These are phyloP conservation scores for Cyberlindnera subsufficiens DNA, from an alignment of 805 yeast genomes.

Conservation along the genomic window DNA sequence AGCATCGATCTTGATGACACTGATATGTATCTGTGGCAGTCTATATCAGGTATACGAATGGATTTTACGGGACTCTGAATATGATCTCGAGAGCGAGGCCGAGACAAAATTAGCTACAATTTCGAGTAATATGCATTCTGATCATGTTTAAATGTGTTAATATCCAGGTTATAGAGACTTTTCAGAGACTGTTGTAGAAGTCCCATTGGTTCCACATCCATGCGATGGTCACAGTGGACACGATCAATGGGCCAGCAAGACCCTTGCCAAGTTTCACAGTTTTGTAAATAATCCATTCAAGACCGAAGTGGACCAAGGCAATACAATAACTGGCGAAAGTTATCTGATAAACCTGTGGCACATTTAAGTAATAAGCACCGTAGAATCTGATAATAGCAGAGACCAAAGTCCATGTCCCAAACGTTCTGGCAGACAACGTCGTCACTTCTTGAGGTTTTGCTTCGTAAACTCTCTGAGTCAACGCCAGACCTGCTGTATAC, in stretches of 20 bases:
- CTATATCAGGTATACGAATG: neutral
- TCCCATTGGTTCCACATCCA: conserved; percentile 81
- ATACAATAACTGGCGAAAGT: conserved; percentile 75
- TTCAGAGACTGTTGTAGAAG: conserved; percentile 34
- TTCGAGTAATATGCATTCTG: no score
- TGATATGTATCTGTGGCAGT: conserved; percentile 4
- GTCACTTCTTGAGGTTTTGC: conserved; percentile 55
- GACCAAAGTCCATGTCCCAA: conserved; percentile 96
- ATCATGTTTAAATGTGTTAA: no score
- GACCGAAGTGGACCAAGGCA: conserved; percentile 77
- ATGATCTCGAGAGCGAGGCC: no score
- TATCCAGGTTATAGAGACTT: no score
- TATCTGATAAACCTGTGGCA: conserved; percentile 68
- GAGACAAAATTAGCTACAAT: no score
- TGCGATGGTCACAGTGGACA: conserved; percentile 60
- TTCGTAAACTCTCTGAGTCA: conserved; percentile 79
- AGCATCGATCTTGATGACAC: conserved; percentile 1
- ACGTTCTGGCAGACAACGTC: conserved; percentile 83
- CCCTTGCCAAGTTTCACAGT: conserved; percentile 87
- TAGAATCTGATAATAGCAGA: conserved; percentile 80
- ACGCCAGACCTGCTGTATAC: conserved; percentile 63
- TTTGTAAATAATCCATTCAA: conserved; percentile 75
- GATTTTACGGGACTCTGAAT: neutral
- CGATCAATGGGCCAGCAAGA: conserved; percentile 81
- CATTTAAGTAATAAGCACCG: conserved; percentile 73